phyloP scores from a whole-genome alignment of 306 rosid species.

The Cajanus cajan region DNA sequence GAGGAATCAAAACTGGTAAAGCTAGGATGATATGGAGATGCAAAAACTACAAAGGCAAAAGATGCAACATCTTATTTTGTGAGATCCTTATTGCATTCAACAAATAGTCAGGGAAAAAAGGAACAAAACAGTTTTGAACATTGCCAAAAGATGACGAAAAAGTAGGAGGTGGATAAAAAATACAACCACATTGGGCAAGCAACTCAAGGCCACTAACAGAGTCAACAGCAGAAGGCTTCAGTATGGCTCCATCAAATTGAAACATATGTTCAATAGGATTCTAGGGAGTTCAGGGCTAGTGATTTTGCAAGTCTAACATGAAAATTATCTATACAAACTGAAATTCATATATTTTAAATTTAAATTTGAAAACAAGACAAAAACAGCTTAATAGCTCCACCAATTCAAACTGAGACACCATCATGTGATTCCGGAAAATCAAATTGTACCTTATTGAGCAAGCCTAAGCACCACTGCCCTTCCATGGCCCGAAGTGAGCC shows the following conservation, averaged over 20 bases:
- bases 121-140: slow-evolving; percentile 5
- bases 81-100: neutral
- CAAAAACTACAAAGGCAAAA: neutral
- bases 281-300: neutral
- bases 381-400: neutral
- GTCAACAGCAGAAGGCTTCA: slow-evolving; percentile 8
- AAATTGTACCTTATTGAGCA: neutral
- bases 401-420: slow-evolving; percentile 19
- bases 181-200: neutral
- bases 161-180: neutral
- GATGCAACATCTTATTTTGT: neutral
- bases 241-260: neutral
- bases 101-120: neutral
- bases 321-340: neutral
- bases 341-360: neutral
- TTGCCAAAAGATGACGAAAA: neutral
- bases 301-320: neutral
- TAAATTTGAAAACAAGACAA: slow-evolving; percentile 3
- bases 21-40: neutral
- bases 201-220: neutral
- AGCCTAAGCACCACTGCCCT: neutral
- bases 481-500: slow-evolving; percentile 10
- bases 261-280: neutral
- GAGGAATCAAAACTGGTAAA: neutral
- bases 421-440: neutral